Percentiles rank a stretch among this genome's conserved stretches.
Evolutionary conservation across 257 asterid genomes (phyloP).

Genomic region (Fraxinus quadrangulata): DNA sequence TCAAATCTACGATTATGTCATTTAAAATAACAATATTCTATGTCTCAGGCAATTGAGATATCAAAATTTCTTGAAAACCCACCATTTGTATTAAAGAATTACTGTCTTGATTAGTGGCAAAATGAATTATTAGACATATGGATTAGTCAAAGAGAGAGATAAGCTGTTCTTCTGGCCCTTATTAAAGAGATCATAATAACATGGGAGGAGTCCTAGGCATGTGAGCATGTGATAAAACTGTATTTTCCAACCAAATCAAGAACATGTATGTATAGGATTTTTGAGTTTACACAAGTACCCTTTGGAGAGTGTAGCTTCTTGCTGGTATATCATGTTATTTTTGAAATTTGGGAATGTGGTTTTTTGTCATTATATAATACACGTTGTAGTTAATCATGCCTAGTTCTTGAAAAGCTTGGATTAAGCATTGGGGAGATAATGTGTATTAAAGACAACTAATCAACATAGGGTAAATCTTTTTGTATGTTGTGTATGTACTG

Average conservation of each 20-base stretch:
- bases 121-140: slow-evolving; percentile 29
- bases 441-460: slow-evolving; percentile 45
- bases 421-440: slow-evolving; percentile 37
- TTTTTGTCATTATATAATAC: slow-evolving; percentile 33
- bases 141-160: slow-evolving; percentile 41
- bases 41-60: neutral
- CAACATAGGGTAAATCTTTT: slow-evolving; percentile 31
- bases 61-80: neutral
- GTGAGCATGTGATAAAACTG: slow-evolving; percentile 66
- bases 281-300: slow-evolving; percentile 34
- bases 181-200: slow-evolving; percentile 38
- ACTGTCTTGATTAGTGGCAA: slow-evolving; percentile 19
- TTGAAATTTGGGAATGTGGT: slow-evolving; percentile 33
- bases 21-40: neutral
- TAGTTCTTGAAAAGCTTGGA: slow-evolving; percentile 34
- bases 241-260: slow-evolving; percentile 42
- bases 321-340: slow-evolving; percentile 19
- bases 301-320: neutral
- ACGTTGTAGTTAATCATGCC: slow-evolving; percentile 37
- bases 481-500: slow-evolving; percentile 9
- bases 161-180: slow-evolving; percentile 29
- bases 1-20: neutral
- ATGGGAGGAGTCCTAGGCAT: slow-evolving; percentile 57
- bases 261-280: slow-evolving; percentile 6
- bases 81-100: slow-evolving; percentile 3